Percentiles rank a stretch among this genome's conserved stretches.
Evolutionary conservation across 2,329 filamentous ascomycete genomes (phyloP).

Genomic region (Fusarium keratoplasticum): DNA sequence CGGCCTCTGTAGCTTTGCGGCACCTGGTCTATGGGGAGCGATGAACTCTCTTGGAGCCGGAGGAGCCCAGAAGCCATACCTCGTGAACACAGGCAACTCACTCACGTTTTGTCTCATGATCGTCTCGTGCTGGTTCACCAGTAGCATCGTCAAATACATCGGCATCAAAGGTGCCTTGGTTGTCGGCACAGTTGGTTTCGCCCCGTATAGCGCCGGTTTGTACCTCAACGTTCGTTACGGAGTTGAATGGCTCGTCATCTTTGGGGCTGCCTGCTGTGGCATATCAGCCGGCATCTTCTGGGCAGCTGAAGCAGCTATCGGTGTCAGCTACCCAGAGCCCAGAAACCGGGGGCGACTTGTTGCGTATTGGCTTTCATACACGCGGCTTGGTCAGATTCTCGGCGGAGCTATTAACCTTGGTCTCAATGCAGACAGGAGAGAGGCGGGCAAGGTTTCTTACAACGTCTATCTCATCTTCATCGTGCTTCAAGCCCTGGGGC

Average conservation of each 20-base stretch:
- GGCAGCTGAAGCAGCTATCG: background rate
- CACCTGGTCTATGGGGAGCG: constrained; percentile 35
- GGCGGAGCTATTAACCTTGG: background rate
- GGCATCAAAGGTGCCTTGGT: constrained; percentile 51
- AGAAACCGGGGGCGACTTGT: background rate
- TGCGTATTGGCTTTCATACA: background rate
- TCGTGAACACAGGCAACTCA: constrained; percentile 70
- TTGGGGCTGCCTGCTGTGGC: background rate
- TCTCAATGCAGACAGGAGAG: background rate
- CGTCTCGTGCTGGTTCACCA: constrained; percentile 62
- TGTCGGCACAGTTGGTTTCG: constrained; percentile 55
- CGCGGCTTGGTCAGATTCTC: background rate
- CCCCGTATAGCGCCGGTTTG: background rate
- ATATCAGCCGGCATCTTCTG: background rate
- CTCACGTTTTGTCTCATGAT: constrained; percentile 59
- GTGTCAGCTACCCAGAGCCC: background rate
- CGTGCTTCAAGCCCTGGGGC: background rate
- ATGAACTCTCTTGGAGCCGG: constrained; percentile 44
- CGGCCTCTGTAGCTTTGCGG: background rate
- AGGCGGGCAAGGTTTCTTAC: background rate
- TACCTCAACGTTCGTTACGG: background rate
- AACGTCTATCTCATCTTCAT: background rate
- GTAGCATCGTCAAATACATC: constrained; percentile 30
- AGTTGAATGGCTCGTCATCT: background rate
- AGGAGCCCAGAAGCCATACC: constrained; percentile 69